Percentiles rank a stretch among this genome's conserved stretches.
These are phyloP conservation scores for Noccaea caerulescens DNA, from an alignment of 345 rosid genomes.

Conservation along the genomic window DNA sequence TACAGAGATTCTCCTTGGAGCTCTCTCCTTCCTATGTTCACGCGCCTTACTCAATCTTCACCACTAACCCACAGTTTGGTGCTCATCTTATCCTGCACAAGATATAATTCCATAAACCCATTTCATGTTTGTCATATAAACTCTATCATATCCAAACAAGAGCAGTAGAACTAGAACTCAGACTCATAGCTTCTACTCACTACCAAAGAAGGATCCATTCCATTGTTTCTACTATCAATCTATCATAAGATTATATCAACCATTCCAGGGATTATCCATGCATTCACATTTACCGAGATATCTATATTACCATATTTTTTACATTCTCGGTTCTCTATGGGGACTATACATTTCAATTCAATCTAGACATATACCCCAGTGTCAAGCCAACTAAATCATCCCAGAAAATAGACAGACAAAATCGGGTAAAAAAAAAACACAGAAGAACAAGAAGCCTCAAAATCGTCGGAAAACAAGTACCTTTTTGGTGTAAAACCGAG, in stretches of 20 bases:
- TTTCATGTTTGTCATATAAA: neutral
- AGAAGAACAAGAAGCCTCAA: constrained; percentile 1
- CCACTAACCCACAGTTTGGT: too few species aligned
- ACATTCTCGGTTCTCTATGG: neutral
- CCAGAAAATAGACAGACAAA: neutral
- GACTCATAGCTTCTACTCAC: neutral
- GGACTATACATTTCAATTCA: too few species aligned
- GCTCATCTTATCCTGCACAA: neutral
- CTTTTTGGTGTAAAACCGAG: neutral
- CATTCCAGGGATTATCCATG: too few species aligned
- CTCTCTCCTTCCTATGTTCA: too few species aligned
- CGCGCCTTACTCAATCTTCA: too few species aligned
- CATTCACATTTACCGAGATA: too few species aligned
- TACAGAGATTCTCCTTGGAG: too few species aligned
- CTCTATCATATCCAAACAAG: neutral
- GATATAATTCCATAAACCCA: neutral
- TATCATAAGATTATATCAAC: too few species aligned
- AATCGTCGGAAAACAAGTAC: neutral
- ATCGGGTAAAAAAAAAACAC: neutral
- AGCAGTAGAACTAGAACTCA: neutral
- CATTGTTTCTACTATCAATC: too few species aligned
- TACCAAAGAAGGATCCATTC: too few species aligned
- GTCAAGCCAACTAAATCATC: neutral
- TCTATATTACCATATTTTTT: neutral
- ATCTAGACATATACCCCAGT: too few species aligned